phyloP scores from a whole-genome alignment of 148 eudicot genomes.

The Chenopodium suecicum region DNA sequence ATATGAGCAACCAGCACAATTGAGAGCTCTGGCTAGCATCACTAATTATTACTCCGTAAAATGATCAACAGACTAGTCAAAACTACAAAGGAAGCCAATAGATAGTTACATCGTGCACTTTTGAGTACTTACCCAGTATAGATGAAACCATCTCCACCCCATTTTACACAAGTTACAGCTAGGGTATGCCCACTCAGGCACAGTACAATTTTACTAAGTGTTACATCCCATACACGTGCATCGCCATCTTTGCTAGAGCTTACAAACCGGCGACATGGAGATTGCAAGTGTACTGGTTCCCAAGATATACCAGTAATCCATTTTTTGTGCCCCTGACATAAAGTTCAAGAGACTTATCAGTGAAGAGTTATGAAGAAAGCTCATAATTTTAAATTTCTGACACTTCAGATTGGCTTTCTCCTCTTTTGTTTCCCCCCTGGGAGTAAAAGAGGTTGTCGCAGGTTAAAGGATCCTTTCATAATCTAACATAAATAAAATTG shows the following conservation, averaged over 20 bases:
- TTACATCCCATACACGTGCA: constrained; percentile 90
- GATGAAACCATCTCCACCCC: constrained; percentile 97
- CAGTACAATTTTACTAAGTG: constrained; percentile 61
- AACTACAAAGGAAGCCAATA: neutral
- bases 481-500: neutral
- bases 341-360: neutral
- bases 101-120: neutral
- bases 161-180: constrained; percentile 93
- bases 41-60: neutral
- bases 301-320: constrained; percentile 96
- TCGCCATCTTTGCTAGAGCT: constrained; percentile 99
- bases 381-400: neutral
- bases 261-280: constrained; percentile 91
- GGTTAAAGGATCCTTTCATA: neutral
- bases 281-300: constrained; percentile 92
- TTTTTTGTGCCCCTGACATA: constrained; percentile 88
- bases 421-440: neutral
- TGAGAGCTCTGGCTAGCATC: neutral
- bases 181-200: constrained; percentile 86
- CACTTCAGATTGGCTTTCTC: neutral
- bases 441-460: neutral
- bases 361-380: neutral
- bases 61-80: neutral
- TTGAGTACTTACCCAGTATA: constrained; percentile 77
- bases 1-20: constrained; percentile 11